Conservation (phyloP, 495 filamentous ascomycete genomes). For the Staphylotrichum longicolle region DNA sequence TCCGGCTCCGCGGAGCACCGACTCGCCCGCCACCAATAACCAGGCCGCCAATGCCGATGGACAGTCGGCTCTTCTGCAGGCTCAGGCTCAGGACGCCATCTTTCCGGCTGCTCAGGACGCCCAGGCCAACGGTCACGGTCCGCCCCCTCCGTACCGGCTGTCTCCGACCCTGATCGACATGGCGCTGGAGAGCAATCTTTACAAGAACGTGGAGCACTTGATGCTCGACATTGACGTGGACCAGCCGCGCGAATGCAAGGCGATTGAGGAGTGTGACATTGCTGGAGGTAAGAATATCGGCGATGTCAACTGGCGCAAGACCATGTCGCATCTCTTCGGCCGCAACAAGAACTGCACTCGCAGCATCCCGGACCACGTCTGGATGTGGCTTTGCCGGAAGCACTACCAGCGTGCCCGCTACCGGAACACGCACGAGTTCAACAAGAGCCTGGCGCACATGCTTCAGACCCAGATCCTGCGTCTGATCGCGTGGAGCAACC, state of each 20-base stretch:
- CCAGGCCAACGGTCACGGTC: too few relatives aligned
- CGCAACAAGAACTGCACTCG: conserved; percentile 77
- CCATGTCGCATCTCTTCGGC: conserved; percentile 83
- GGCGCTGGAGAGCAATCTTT: neutral
- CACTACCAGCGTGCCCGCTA: conserved; percentile 80
- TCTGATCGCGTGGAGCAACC: conserved; percentile 59
- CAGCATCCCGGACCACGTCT: conserved; percentile 60
- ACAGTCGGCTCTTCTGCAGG: too few relatives aligned
- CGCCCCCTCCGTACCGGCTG: neutral
- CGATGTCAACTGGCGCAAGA: conserved; percentile 54
- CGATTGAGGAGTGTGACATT: conserved; percentile 8
- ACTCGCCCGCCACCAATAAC: too few relatives aligned
- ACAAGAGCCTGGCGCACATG: conserved; percentile 57
- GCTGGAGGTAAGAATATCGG: neutral
- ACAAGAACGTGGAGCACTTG: neutral
- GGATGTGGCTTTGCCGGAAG: conserved; percentile 75
- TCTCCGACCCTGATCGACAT: neutral
- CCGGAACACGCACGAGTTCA: conserved; percentile 58
- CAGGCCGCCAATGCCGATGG: too few relatives aligned
- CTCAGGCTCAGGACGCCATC: neutral
- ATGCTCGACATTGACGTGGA: neutral
- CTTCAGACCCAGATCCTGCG: conserved; percentile 56
- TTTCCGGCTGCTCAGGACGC: neutral
- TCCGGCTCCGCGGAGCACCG: too few relatives aligned
- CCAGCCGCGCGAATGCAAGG: neutral